Conservation (phyloP, 306 rosid species). For the Castanospermum australe region DNA sequence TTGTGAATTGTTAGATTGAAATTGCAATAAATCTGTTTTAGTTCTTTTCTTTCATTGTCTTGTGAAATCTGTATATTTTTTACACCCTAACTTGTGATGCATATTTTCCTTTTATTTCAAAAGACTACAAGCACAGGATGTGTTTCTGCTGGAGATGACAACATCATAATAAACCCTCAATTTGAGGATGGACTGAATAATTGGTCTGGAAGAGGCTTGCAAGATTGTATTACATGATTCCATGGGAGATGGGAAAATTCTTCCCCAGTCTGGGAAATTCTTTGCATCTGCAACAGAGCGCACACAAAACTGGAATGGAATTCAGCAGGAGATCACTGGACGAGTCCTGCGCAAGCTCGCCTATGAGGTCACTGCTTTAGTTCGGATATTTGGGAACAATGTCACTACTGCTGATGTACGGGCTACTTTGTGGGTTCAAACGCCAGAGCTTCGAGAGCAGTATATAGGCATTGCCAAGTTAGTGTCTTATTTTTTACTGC, state of each 20-base stretch:
- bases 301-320: constrained; percentile 85
- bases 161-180: constrained; percentile 62
- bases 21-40: not conserved
- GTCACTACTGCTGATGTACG: constrained; percentile 72
- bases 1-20: constrained; percentile 5
- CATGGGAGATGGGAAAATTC: constrained; percentile 71
- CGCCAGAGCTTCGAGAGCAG: constrained; percentile 80
- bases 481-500: constrained; percentile 26
- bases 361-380: constrained; percentile 73
- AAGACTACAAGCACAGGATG: constrained; percentile 41
- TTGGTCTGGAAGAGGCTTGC: constrained; percentile 96
- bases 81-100: not conserved
- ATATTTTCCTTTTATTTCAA: constrained; percentile 1
- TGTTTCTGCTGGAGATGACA: constrained; percentile 48
- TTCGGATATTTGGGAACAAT: constrained; percentile 80
- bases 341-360: constrained; percentile 85
- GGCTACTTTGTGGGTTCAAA: constrained; percentile 87
- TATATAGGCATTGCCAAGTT: constrained; percentile 90
- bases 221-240: constrained; percentile 72
- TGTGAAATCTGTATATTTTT: constrained; percentile 17
- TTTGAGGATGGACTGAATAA: constrained; percentile 85
- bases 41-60: constrained; percentile 4
- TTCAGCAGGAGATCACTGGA: constrained; percentile 92
- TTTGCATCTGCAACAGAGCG: constrained; percentile 87
- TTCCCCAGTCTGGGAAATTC: constrained; percentile 69